Base-by-base conservation (phyloP, 805 yeast species). In the Saturnispora serradocipensis region DNA sequence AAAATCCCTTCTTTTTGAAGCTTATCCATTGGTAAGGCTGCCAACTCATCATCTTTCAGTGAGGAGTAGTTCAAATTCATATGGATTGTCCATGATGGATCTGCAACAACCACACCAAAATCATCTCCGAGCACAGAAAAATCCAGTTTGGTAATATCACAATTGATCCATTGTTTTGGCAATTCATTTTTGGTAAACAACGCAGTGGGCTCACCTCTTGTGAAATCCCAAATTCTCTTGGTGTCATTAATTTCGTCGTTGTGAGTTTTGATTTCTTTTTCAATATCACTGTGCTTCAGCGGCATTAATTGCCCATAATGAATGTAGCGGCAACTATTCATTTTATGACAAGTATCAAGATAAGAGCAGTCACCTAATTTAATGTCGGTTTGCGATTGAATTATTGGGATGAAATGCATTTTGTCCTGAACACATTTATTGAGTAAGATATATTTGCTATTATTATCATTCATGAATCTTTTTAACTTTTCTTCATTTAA, bases 71-170 rank as follows among this genome's bases (percentile, higher is more conserved):
- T 88, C 36, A 70, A 61, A 51, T 86, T 84, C 90, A 87, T 89
- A 68, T 90, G 97, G 56, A 90, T 90, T 57, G 88, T 90, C 98
- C 98, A 90, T 7, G 97, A 93, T 3, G 97, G 97, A 65, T 90
- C 98, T 0, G 96, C 91, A 50, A 91, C 78, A 11, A 90, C 81
- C 3, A 83, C 88, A 39, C 84, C 89, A 69, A 86, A 86, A 48
- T 66, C 62, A 67, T 84, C 81, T 2, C 97, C 97, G 52, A 90
- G 67, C 6, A 78, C 68, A 22, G 64, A 68, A 59, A 91, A 81
- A 57, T 91, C 89, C 51, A 90, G 72, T 47, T 76, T 72, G 34
- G 88, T 72, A 18, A 90, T 82, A 67, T 90, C 96, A 65, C 96
- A 88, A 52, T 80, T 78, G 54, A 90, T 86, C 93, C 95, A 87